Base-by-base conservation (phyloP, 164 flowering plant species). In the Euptelea pleiosperma region DNA sequence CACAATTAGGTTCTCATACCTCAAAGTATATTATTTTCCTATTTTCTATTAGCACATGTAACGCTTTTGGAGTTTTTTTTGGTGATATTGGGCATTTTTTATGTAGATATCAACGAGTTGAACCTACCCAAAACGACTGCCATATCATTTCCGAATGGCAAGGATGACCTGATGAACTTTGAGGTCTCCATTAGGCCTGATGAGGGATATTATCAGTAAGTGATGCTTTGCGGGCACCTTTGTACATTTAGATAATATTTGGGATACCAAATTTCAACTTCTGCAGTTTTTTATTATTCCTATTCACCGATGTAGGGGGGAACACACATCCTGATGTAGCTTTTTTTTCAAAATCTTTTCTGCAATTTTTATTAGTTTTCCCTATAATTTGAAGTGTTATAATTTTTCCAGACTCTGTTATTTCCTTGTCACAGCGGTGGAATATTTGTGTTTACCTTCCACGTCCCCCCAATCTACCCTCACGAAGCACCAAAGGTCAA, bases 401-500 rank as follows among this genome's bases (percentile, higher is more conserved):
- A 11, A 41, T 12, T 40, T 52, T 40, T 21, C 9, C 2, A 19
- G 39, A 10, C 21, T 14, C 19, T 28, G 21, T 52, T 44, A 26
- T 54, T 65, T 36, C n/a, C 24, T 41, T 57, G 47, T 22, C 35
- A 14, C 71, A 85, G 92, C 46, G 85, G 83, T 44, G 92, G 88
- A 29, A 75, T 52, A 7, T 86, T 86, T 72, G 9, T 74, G 54
- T 86, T 86, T 31, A 60, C 85, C 34, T 83, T 86, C 62, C 80
- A 81, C 58, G 85, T 83, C 44, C 70, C 92, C 19, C 64, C 86
- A 10, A 59, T 79, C 57, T 86, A 86, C 51, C 92, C 92, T 37
- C 89, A 86, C n/a, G 89, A 86, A 63, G 81, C 92, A 26, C 92
- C 92, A 24, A 86, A 86, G 52, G 92, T 86, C 46, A 86, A 86